phyloP scores from a whole-genome alignment of 176 grass and related monocot species.

The Luzula sylvatica region DNA sequence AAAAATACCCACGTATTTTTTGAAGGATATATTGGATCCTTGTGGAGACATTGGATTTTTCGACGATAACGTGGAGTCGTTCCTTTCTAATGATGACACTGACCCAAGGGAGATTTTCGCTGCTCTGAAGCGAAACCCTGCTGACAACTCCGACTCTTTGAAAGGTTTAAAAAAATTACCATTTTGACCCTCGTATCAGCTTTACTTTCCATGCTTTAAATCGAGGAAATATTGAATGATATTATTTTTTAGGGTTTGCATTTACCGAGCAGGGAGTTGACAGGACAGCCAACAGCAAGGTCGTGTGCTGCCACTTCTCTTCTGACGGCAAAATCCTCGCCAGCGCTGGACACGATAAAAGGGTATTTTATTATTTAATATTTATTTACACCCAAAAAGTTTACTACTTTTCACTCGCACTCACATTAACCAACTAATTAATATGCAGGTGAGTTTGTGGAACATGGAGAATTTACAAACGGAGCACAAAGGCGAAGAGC shows the following conservation, averaged over 20 bases:
- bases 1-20: background rate
- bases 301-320: conserved; percentile 42
- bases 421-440: conserved; percentile 12
- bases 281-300: conserved; percentile 21
- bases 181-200: conserved; percentile 14
- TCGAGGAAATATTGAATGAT: background rate
- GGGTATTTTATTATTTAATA: conserved; percentile 21
- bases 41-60: conserved; percentile 71
- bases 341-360: conserved; percentile 37
- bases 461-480: conserved; percentile 22
- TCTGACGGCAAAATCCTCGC: conserved; percentile 33
- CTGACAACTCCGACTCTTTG: conserved; percentile 57
- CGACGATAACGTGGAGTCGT: conserved; percentile 92
- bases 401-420: conserved; percentile 8
- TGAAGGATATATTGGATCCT: conserved; percentile 77
- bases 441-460: conserved; percentile 25
- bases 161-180: conserved; percentile 58
- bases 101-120: conserved; percentile 80
- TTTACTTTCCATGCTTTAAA: conserved; percentile 9
- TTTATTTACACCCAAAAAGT: conserved; percentile 11
- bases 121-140: conserved; percentile 70
- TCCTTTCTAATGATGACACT: conserved; percentile 83
- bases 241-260: conserved; percentile 44
- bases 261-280: conserved; percentile 54
- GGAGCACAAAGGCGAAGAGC: conserved; percentile 25